phyloP scores from a whole-genome alignment of 129 eudicot genomes.

The Apium graveolens region DNA sequence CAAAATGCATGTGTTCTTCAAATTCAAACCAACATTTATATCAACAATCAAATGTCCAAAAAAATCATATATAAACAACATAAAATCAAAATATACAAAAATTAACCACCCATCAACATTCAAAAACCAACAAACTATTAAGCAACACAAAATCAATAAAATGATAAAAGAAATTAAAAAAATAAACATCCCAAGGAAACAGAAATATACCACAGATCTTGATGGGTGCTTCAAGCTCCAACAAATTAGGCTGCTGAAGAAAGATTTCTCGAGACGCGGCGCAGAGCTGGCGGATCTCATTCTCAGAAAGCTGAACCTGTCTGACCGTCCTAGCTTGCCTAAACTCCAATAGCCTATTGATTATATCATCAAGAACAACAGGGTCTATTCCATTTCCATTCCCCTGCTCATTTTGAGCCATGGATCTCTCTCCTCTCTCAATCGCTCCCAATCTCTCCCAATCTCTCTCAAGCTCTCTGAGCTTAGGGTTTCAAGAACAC shows the following conservation, averaged over 20 bases:
- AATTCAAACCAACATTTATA: neutral
- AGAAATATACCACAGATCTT: constrained; percentile 68
- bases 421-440: constrained; percentile 10
- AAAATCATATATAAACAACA: neutral
- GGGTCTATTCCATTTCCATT: constrained; percentile 37
- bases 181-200: neutral
- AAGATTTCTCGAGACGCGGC: constrained; percentile 45
- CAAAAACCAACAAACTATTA: neutral
- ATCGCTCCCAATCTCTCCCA: neutral
- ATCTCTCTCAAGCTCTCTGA: neutral
- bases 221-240: constrained; percentile 81
- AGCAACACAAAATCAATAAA: neutral
- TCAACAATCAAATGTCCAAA: no score
- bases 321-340: constrained; percentile 52
- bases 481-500: constrained; percentile 13
- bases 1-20: neutral
- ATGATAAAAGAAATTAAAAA: no score
- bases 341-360: constrained; percentile 57
- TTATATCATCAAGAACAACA: constrained; percentile 55
- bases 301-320: constrained; percentile 71
- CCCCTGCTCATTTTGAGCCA: constrained; percentile 43
- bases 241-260: constrained; percentile 62
- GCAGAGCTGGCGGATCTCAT: constrained; percentile 67
- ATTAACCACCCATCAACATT: neutral
- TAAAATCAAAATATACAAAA: neutral